Base-by-base conservation (phyloP, 2,329 filamentous ascomycete species). In the Fusarium sp. region DNA sequence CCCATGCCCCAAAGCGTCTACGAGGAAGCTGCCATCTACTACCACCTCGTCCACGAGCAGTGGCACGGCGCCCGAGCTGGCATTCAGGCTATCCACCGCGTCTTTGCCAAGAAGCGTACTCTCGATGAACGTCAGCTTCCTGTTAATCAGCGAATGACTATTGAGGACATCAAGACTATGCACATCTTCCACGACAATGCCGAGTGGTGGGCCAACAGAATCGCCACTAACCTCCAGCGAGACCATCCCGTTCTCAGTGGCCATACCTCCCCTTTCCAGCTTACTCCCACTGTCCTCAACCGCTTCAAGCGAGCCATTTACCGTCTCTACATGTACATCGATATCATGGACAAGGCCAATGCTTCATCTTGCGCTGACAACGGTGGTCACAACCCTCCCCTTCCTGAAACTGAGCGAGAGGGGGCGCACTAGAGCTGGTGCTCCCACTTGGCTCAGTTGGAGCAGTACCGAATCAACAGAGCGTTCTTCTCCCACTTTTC, bases 1-100 rank as follows among this genome's bases (percentile, higher is more conserved):
- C 41, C 43, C 1, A 74, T 74, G 68, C 43, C 65, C 4, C 64
- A 74, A n/a, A 43, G 50, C 4, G 71, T 74, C 20, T 60, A 60
- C 1, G 50, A 62, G 20, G 72, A 74, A 23, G 30, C 23, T 16
- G 20, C 35, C 13, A 41, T 68, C 3, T 32, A 30, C 3, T 56
- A 45, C 43, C 62, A 60, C 6, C 18, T 74, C 23, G 50, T 37
- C 9, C 56, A 14, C 6, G 60, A 64, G 11, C 11, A 37, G 6
- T 74, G 71, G 71, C 18, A 37, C 9, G 67, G 64, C 10, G 57
- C 35, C 1, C 25, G 52, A 6, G 63, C 60, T 4, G 60, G 71
- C 2, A 16, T 64, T 2, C 27, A 41, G 6, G 30, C 60, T 3
- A 64, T 74, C 18, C 11, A 57, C 3, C 50, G 13, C 11, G 59